These are phyloP conservation scores for Antonospora locustae DNA, from an alignment of 371 early-diverging fungal genomes.

Conservation along the genomic window DNA sequence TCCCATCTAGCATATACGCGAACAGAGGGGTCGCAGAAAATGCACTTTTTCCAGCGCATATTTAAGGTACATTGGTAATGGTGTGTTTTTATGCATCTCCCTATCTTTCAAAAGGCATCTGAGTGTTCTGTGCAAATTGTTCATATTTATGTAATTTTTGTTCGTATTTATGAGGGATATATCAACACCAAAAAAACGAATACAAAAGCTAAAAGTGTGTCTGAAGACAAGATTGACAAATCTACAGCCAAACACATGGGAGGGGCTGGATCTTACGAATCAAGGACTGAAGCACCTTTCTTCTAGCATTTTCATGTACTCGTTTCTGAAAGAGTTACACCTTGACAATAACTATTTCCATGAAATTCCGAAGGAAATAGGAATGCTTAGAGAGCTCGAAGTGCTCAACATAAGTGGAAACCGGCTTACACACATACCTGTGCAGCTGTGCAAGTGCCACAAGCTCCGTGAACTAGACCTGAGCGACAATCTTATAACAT, in stretches of 20 bases:
- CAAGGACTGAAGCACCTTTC: conserved; percentile 50
- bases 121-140: neutral
- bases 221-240: conserved; percentile 7
- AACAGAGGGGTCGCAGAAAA: too few relatives aligned
- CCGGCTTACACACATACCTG: conserved; percentile 66
- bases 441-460: conserved; percentile 71
- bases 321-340: conserved; percentile 35
- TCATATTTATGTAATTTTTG: neutral
- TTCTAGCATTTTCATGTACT: conserved; percentile 30
- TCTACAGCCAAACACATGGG: neutral
- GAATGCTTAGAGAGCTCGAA: conserved; percentile 39
- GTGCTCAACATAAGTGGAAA: conserved; percentile 60
- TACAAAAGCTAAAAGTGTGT: too few relatives aligned
- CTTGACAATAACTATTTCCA: conserved; percentile 45
- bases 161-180: neutral
- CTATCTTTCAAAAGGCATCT: too few relatives aligned
- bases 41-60: too few relatives aligned
- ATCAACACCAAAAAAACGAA: too few relatives aligned
- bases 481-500: conserved; percentile 75
- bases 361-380: conserved; percentile 48
- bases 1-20: too few relatives aligned
- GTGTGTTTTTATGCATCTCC: too few relatives aligned
- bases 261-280: conserved; percentile 48
- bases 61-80: too few relatives aligned
- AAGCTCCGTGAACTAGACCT: conserved; percentile 68